Base-by-base conservation (phyloP, 495 filamentous ascomycete genomes). In the Neurospora sp. region DNA sequence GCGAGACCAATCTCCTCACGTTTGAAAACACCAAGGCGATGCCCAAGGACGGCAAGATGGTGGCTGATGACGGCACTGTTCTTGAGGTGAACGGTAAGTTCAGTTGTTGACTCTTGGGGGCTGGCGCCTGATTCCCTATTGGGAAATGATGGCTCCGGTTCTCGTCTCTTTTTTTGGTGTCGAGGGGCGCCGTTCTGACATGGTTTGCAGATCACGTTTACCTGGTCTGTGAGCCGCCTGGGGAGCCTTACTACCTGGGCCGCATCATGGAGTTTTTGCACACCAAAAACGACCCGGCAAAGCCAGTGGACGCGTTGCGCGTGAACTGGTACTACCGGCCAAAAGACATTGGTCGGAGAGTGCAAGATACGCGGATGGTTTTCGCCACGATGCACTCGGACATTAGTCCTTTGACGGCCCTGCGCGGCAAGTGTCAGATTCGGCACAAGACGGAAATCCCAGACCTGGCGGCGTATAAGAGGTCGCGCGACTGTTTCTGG, bases 341-440 rank as follows among this genome's bases (percentile, higher is more conserved):
- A 70, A 93, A 94, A 83, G 96, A 99, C 80, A 96, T 99, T 72
- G 92, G 93, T 74, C 92, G 93, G 69, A 94, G 94, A 81, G 91
- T 92, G 75, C 91, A 91, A 76, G 96, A 99, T 83, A 93, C 92
- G 71, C 90, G 96, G 72, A 85, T 93, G 75, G 88, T 98, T 39
- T 98, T 94, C 82, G 94, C 93, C 70, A 97, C 95, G 12, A 99
- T 99, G 96, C 96, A 99, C 78, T 98, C 96, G 39, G 96, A 99
- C 82, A 93, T 92, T 70, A 97, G 93, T 79, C 96, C 96, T 59
- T 87, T 99, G 74, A 92, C 93, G 70, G 91, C 96, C 39, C 84
- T 99, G 74, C 93, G 96, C 76, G 96, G 96, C 70, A 97, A 94
- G 83, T 98, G 96, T 79, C 86, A 89, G 74, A 94, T 99, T 79